Base-by-base conservation (phyloP, 2,329 filamentous ascomycete species). In the Madurella mycetomatis region DNA sequence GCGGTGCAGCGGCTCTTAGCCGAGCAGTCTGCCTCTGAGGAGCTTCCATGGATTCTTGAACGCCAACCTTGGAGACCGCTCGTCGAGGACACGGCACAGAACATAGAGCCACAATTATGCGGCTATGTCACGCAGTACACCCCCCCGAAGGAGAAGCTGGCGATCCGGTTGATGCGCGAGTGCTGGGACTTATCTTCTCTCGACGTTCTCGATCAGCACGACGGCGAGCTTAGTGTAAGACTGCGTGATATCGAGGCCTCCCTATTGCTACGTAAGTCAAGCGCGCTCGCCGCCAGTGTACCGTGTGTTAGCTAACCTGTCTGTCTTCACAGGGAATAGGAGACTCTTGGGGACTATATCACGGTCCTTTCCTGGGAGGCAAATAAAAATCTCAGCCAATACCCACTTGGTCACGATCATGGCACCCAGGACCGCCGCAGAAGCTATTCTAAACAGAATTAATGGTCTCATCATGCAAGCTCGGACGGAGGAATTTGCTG, bases 171-270 rank as follows among this genome's bases (percentile, higher is more conserved):
- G 50, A 69, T 83, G 69, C 70, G 71, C 12, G 66, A 72, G 19
- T 74, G 72, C 54, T 84, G 81, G 81, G 71, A 69, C 2, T 58
- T 83, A n/a, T 70, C 74, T 9, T 72, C 76, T 2, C 68, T 72
- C 51, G 76, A 81, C 57, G 63, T 77, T 15, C 62, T 73, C 13
- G 69, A 73, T 17, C 69, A 11, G 9, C 34, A 68, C 5, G 63
- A 73, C 3, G 80, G 80, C 5, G 66, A 68, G 32, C 63, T 72
- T 1, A 66, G 65, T 2, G 54, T 82, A 7, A 68, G 61, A 55
- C 59, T 82, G 17, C 62, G 66, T 12, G 69, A 70, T 12, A 51
- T 66, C 1, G 70, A 75, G 49, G 79, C 80, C 56, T 59, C 65
- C 32, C 70, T 80, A 4, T 65, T 83, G 19, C 67, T 72, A 44